Percentiles rank a stretch among this genome's conserved stretches.
phyloP scores from a whole-genome alignment of 2,329 filamentous ascomycete genomes.

The Sporothrix variecibatus region DNA sequence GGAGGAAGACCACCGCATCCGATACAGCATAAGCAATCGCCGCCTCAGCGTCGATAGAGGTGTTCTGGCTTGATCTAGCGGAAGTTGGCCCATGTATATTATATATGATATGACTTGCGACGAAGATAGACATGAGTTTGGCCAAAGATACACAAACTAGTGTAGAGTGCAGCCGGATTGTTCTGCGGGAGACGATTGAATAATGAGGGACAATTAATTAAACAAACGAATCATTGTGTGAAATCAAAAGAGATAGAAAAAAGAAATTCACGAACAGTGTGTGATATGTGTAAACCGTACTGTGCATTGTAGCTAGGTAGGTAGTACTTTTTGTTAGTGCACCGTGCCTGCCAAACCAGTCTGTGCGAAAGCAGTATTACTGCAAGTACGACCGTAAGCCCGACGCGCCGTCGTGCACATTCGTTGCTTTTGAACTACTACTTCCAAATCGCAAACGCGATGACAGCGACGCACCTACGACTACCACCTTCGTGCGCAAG shows the following conservation, averaged over 20 bases:
- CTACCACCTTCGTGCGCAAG: not conserved
- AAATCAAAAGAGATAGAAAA: no score
- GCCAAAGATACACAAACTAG: no score
- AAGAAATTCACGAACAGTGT: not conserved
- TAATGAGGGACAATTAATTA: no score
- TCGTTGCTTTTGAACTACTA: not conserved
- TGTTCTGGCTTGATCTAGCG: not conserved
- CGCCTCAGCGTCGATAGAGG: conserved; percentile 34
- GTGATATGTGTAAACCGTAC: not conserved
- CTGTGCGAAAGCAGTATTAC: not conserved
- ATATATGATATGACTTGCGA: no score
- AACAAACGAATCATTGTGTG: no score
- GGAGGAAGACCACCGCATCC: conserved; percentile 46
- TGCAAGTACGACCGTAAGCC: not conserved
- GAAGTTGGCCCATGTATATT: not conserved
- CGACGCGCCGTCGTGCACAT: not conserved
- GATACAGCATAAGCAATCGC: conserved; percentile 41
- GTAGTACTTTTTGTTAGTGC: not conserved
- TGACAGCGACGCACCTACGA: not conserved
- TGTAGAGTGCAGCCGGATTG: no score
- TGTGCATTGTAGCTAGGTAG: not conserved
- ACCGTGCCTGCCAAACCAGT: not conserved
- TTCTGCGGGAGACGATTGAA: no score
- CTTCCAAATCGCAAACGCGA: not conserved
- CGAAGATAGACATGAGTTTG: not conserved